Evolutionary conservation across 2,329 filamentous ascomycete species (phyloP).

Genomic region (Ophiocordyceps camponoti-rufipedis): DNA sequence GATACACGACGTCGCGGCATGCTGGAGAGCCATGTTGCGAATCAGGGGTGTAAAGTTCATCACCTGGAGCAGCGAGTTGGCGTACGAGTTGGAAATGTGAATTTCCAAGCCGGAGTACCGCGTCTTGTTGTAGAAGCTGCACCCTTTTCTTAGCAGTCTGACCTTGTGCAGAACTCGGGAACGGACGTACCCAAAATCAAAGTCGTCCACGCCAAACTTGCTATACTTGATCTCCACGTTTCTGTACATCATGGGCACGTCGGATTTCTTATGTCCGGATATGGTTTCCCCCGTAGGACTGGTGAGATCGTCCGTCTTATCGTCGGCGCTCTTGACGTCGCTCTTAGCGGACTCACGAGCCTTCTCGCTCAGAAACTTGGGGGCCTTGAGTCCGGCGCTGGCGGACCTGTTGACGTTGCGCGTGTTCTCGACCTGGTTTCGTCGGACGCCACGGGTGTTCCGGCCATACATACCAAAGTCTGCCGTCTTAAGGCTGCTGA

Average conservation of each 20-base stretch:
- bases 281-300: slow-evolving; percentile 50
- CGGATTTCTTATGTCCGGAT: slow-evolving; percentile 57
- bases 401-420: slow-evolving; percentile 42
- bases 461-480: slow-evolving; percentile 66
- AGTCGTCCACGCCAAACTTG: slow-evolving; percentile 97
- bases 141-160: slow-evolving; percentile 4
- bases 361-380: slow-evolving; percentile 91
- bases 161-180: neutral
- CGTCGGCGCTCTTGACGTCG: slow-evolving; percentile 20
- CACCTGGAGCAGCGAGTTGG: slow-evolving; percentile 79
- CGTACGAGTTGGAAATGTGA: slow-evolving; percentile 92
- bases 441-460: slow-evolving; percentile 52
- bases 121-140: slow-evolving; percentile 86
- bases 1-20: slow-evolving; percentile 71
- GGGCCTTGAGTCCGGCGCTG: slow-evolving; percentile 47
- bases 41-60: slow-evolving; percentile 80
- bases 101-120: slow-evolving; percentile 83
- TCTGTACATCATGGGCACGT: slow-evolving; percentile 76
- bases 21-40: slow-evolving; percentile 73
- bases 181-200: slow-evolving; percentile 66
- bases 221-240: slow-evolving; percentile 98
- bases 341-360: slow-evolving; percentile 47
- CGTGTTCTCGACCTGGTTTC: slow-evolving; percentile 73
- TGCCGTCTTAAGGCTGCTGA: slow-evolving; percentile 48
- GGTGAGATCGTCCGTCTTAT: slow-evolving; percentile 35